Evolutionary conservation across 768 basidiomycete genomes (phyloP).

Genomic region (Naganishia vishniacii): DNA sequence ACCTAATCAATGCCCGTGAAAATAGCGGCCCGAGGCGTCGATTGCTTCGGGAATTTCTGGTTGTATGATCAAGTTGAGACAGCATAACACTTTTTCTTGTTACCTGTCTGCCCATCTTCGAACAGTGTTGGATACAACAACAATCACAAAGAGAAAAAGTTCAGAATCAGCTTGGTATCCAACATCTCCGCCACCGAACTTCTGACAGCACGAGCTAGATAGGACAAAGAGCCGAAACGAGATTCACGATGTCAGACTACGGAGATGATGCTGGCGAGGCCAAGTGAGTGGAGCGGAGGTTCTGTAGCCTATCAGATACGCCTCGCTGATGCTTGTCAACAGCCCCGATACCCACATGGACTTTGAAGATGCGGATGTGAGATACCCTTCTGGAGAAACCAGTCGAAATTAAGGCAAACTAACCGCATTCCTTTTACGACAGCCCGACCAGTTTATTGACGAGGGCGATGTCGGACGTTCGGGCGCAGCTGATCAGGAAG

Average conservation of each 20-base stretch:
- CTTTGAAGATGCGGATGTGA: conserved; percentile 11
- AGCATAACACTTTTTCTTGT: neutral
- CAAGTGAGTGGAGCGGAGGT: conserved; percentile 16
- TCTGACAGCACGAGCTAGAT: neutral
- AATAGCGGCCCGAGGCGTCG: too few species aligned
- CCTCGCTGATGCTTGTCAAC: neutral
- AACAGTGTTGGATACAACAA: neutral
- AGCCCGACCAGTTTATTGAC: conserved; percentile 19
- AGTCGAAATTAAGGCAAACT: neutral
- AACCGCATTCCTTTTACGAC: neutral
- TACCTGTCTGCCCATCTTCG: neutral
- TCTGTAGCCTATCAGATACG: neutral
- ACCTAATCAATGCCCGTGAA: too few species aligned
- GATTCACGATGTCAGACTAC: conserved; percentile 15
- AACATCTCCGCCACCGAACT: neutral
- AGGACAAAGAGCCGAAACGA: neutral
- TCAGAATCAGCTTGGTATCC: neutral
- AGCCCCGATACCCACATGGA: conserved; percentile 12
- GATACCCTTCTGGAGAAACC: neutral
- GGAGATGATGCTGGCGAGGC: conserved; percentile 17
- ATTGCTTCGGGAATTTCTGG: conserved; percentile 21
- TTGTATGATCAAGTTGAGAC: conserved; percentile 3
- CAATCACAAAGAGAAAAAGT: neutral
- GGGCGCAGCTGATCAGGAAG: conserved; percentile 5
- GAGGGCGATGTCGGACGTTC: conserved; percentile 6